Conservation (phyloP, 345 rosid genomes). For the Pugionium dolabratum region DNA sequence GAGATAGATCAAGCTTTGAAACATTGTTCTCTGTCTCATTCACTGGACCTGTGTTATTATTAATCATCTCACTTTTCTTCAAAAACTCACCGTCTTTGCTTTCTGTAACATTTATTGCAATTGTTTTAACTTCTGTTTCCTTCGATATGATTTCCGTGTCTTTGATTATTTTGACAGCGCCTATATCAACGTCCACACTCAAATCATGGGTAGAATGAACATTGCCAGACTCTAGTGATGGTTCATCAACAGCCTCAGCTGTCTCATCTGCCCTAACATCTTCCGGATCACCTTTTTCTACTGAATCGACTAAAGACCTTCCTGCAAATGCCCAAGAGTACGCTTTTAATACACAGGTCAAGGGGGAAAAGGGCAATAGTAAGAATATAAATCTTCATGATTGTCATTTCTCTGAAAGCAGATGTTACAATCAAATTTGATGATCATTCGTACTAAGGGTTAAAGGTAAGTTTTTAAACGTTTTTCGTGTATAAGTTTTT, state of each 20-base stretch:
- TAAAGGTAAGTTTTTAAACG: neutral
- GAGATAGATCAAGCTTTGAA: slow-evolving; percentile 52
- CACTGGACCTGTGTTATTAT: slow-evolving; percentile 9
- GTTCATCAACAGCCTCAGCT: slow-evolving; percentile 42
- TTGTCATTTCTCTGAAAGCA: neutral
- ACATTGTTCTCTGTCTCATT: slow-evolving; percentile 37
- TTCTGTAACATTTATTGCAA: slow-evolving; percentile 34
- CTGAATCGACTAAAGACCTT: slow-evolving; percentile 42
- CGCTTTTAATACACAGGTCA: neutral
- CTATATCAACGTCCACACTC: neutral
- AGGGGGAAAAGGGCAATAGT: neutral
- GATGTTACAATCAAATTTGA: neutral
- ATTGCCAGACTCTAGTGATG: slow-evolving; percentile 37
- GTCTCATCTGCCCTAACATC: slow-evolving; percentile 30
- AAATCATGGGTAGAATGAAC: slow-evolving; percentile 10
- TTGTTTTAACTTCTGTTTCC: neutral
- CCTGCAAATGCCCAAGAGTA: slow-evolving; percentile 42
- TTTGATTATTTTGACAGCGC: neutral
- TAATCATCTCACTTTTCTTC: slow-evolving; percentile 27
- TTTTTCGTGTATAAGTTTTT: neutral
- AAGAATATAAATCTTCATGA: slow-evolving; percentile 3
- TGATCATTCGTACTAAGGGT: neutral
- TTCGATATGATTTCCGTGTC: neutral
- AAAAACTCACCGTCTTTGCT: slow-evolving; percentile 24
- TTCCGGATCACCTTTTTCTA: slow-evolving; percentile 25